Evolutionary conservation across 2,329 filamentous ascomycete species (phyloP).

Genomic region (Zelopaecilomyces penicillatus): DNA sequence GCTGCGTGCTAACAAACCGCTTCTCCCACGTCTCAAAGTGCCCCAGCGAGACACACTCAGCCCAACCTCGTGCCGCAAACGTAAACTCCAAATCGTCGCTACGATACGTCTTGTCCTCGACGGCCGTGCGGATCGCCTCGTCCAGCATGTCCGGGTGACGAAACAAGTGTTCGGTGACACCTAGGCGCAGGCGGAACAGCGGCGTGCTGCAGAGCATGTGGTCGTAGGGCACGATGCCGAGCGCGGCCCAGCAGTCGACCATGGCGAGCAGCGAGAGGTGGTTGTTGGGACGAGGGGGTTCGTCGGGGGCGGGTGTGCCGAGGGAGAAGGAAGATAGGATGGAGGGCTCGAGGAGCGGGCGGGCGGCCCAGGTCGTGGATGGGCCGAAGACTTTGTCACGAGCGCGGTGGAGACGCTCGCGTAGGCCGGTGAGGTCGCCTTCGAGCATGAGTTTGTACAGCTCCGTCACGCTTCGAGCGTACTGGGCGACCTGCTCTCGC

Average conservation of each 20-base stretch:
- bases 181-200: constrained; percentile 91
- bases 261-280: constrained; percentile 90
- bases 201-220: constrained; percentile 99
- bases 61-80: constrained; percentile 93
- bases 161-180: constrained; percentile 95
- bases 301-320: constrained; percentile 53
- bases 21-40: constrained; percentile 91
- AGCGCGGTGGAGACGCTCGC: constrained; percentile 55
- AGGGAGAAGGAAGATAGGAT: constrained; percentile 85
- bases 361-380: constrained; percentile 47
- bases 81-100: constrained; percentile 95
- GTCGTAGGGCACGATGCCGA: constrained; percentile 92
- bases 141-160: constrained; percentile 72
- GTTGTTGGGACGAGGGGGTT: constrained; percentile 66
- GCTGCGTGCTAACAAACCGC: constrained; percentile 82
- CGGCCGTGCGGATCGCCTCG: constrained; percentile 74
- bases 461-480: constrained; percentile 84
- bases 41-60: constrained; percentile 81
- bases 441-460: constrained; percentile 96
- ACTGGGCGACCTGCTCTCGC: constrained; percentile 86
- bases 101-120: constrained; percentile 87
- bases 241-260: constrained; percentile 95
- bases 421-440: constrained; percentile 68
- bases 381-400: constrained; percentile 71
- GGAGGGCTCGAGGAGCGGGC: constrained; percentile 69